Evolutionary conservation across 352 stramenopile genomes (phyloP), one percentile per base, ranked within the genome.

Genomic region (Phytophthora megakarya): DNA sequence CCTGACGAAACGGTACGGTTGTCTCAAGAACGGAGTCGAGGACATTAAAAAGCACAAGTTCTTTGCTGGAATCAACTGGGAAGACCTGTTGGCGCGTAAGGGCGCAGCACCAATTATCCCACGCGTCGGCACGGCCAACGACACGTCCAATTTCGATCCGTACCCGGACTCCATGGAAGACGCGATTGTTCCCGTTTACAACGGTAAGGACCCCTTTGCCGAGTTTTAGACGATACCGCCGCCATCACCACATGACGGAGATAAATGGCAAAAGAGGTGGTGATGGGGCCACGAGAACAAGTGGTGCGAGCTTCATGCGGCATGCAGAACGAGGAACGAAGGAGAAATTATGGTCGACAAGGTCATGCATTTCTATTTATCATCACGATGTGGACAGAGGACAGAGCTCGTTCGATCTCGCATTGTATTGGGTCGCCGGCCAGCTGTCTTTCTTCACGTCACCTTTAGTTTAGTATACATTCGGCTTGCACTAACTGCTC

Each of bases 11-110:
- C 90, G 97, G 44, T 98, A 97, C 62, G 97, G 97, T 32, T 99
- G 95, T 78, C 78, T 99, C 21, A 98, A 98, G 84, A 94, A 91
- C 57, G 96, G 96, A 8, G 92, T 96, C 3, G 73, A 93, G 35
- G 97, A 99, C 70, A 97, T 99, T 54, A 98, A 98, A 80, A 97
- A 97, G 55, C 92, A 98, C 82, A 98, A 98, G 77, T 99, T 96
- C 75, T 98, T 98, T 65, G 64, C 73, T 18, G 90, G 89, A 33
- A 70, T 98, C 32, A 90, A 96, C 70, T 99, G 92, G 80, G 87
- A 97, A 19, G 84, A 92, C 43, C 69, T 98, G 25, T 55, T 98
- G 18, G 80, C 86, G 60, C 80, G 86, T 70, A 96, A 98, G 69
- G 75, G 97, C 10, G 74, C 89, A 7, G 86, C 94, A 25, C 96